phyloP scores from a whole-genome alignment of 441 rosid genomes.

The Adansonia rubrostipa region DNA sequence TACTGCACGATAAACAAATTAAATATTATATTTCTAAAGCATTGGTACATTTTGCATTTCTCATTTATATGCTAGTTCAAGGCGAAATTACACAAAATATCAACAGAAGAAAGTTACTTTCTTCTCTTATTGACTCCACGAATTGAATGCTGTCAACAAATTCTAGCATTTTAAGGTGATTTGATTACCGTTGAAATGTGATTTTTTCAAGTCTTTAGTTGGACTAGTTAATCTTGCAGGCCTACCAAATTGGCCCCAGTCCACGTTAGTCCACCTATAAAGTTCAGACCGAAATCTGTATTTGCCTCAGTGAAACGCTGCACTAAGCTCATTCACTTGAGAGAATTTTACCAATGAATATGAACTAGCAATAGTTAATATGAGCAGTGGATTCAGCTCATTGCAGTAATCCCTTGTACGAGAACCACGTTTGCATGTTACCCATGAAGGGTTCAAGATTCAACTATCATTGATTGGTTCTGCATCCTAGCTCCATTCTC shows the following conservation, averaged over 20 bases:
- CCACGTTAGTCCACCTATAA: not conserved
- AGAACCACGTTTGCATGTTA: not conserved
- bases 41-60: not conserved
- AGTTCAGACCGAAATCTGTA: constrained; percentile 12
- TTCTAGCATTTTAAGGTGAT: not conserved
- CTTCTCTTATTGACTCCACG: not conserved
- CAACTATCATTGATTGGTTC: not conserved
- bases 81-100: not conserved
- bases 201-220: constrained; percentile 6
- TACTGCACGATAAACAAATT: not conserved
- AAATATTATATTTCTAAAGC: not conserved
- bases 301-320: constrained; percentile 3
- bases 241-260: not conserved
- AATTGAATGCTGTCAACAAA: not conserved
- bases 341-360: not conserved
- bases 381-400: not conserved
- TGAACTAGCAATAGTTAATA: not conserved
- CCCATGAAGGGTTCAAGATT: not conserved
- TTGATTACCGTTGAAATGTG: not conserved
- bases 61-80: not conserved
- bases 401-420: not conserved
- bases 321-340: not conserved
- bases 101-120: not conserved
- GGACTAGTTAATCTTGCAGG: not conserved
- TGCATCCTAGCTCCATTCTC: constrained; percentile 9